Evolutionary conservation across 345 rosid genomes (phyloP), one percentile per base, ranked within the genome.

Genomic region (Erucastrum elatum): DNA sequence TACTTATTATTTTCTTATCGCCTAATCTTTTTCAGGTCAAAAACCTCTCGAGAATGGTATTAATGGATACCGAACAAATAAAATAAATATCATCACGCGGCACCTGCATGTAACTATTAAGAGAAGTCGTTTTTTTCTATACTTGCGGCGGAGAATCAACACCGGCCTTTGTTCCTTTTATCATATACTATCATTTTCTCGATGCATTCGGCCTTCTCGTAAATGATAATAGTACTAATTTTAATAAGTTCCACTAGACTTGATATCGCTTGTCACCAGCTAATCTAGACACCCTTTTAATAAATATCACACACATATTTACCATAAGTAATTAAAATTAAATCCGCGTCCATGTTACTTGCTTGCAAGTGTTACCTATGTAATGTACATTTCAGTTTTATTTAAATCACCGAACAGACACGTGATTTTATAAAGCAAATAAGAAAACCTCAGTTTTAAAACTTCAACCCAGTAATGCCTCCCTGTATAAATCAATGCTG

Each of bases 131-230:
- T 76, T 68, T 27, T 56, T 60, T 44, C 53, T 34, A 44, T 11
- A 61, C 64, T 61, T 76, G 74, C 79, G 74, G 79, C 67, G 49
- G 27, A 60, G 68, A 68, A 76, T 76, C 68, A 68, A 76, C 74
- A 68, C 79, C 68, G 68, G 75, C 75, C 75, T 33, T 33, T 61
- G 64, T 30, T 60, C 17, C 3, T 10, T 64, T 37, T 76, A 70
- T 77, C 70, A 5, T 34, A 33, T 27, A 1, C 2, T 34, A 31
- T 13, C 35, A n/a, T 31, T 49, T 76, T 76, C 39, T 62, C 37
- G n/a, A 4, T 31, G 34, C 68, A 76, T 62, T 69, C 60, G 21
- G 25, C 15, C 34, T 13, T 41, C 16, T 60, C 49, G 5, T n/a
- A 12, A 16, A 58, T 8, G 11, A 16, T 8, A 15, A n/a, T 29